Evolutionary conservation across 768 basidiomycete species (phyloP).

Genomic region (Pisolithus orientalis): DNA sequence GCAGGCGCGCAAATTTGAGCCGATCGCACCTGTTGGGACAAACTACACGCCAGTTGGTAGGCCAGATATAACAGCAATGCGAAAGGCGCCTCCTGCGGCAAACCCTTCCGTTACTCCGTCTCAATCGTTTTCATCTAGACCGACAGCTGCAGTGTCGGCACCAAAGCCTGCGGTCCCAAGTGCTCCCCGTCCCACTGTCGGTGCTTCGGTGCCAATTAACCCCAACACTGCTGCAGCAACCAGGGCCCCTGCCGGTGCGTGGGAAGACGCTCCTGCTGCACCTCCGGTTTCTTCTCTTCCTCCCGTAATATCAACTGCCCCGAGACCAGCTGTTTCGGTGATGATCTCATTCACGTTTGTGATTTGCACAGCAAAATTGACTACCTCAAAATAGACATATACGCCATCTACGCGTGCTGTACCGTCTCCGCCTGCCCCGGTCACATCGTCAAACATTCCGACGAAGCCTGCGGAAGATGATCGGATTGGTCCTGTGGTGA

Average conservation of each 20-base stretch:
- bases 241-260: conserved; percentile 49
- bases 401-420: conserved; percentile 21
- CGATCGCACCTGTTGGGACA: conserved; percentile 77
- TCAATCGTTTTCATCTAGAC: conserved; percentile 9
- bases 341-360: conserved; percentile 11
- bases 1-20: conserved; percentile 61
- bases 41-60: conserved; percentile 71
- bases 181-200: conserved; percentile 44
- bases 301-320: conserved; percentile 36
- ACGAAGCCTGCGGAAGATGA: conserved; percentile 75
- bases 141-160: conserved; percentile 6
- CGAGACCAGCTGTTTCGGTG: conserved; percentile 38
- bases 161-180: conserved; percentile 31
- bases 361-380: not conserved
- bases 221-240: conserved; percentile 32
- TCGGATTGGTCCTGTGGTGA: conserved; percentile 69
- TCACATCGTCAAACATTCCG: conserved; percentile 42
- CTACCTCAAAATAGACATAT: conserved; percentile 12
- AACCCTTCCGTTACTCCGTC: conserved; percentile 27
- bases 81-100: conserved; percentile 37
- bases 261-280: conserved; percentile 42
- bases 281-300: conserved; percentile 42
- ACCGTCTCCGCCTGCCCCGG: conserved; percentile 30
- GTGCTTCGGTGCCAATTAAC: conserved; percentile 37
- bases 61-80: conserved; percentile 60